Conservation (phyloP, 192 early-diverging fungal species). For the Backusella macrospora region DNA sequence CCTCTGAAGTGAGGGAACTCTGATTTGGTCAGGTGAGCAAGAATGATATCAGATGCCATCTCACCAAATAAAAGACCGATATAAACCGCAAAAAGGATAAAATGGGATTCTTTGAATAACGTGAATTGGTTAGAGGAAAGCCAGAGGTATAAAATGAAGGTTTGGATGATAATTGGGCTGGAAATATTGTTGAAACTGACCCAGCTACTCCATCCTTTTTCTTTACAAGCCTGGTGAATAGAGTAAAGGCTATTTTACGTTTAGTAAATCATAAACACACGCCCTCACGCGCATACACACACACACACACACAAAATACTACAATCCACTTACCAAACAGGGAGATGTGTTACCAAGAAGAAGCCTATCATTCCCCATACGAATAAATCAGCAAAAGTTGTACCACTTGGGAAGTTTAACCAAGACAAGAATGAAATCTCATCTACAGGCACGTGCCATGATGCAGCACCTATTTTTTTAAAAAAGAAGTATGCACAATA, state of each 20-base stretch:
- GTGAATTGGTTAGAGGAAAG: conserved; percentile 64
- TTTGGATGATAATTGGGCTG: conserved; percentile 61
- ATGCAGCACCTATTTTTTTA: conserved; percentile 15
- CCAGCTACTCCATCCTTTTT: conserved; percentile 58
- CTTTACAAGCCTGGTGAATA: conserved; percentile 50
- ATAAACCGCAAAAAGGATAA: conserved; percentile 72
- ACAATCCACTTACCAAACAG: conserved; percentile 49
- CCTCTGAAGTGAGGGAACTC: conserved; percentile 80
- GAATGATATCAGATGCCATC: conserved; percentile 87
- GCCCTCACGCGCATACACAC: not conserved
- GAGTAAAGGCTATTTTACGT: conserved; percentile 41
- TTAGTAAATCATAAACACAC: not conserved
- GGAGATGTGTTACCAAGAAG: conserved; percentile 56
- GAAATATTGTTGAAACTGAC: conserved; percentile 55
- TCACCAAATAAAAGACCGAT: conserved; percentile 82
- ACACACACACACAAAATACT: not conserved
- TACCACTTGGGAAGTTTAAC: conserved; percentile 9
- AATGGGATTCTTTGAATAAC: conserved; percentile 66
- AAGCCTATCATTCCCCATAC: conserved; percentile 44
- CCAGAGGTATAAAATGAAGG: conserved; percentile 68
- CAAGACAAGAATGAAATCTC: conserved; percentile 16
- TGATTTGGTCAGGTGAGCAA: conserved; percentile 86
- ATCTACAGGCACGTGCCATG: conserved; percentile 22
- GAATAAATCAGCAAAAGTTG: conserved; percentile 34
- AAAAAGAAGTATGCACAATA: not conserved